phyloP scores from a whole-genome alignment of 2,329 filamentous ascomycete species.

The Penicillium sp. region DNA sequence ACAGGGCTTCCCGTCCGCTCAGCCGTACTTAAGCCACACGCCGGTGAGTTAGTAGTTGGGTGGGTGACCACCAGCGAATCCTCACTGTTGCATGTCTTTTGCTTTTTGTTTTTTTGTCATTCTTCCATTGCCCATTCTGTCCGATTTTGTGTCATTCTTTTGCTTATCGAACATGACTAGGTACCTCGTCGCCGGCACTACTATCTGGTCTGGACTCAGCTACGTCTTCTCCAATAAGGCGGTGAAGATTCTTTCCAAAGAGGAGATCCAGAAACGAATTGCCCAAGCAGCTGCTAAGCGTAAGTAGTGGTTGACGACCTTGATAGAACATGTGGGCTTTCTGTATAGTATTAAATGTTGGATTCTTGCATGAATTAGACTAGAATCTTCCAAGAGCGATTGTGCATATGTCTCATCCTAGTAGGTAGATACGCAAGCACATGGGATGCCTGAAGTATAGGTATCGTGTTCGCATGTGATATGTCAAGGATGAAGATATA shows the following conservation, averaged over 20 bases:
- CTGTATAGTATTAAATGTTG: conserved; percentile 1
- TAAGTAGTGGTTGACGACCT: conserved; percentile 12
- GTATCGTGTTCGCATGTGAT: not conserved
- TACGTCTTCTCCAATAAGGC: conserved; percentile 89
- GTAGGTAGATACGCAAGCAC: not conserved
- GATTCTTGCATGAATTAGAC: not conserved
- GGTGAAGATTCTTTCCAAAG: conserved; percentile 70
- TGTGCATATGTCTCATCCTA: not conserved
- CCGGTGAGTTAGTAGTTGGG: conserved; percentile 49
- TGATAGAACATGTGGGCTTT: not conserved
- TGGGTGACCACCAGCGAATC: conserved; percentile 50
- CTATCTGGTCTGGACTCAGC: conserved; percentile 87
- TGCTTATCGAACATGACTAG: conserved; percentile 41
- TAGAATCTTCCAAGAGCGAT: not conserved
- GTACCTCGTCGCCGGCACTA: conserved; percentile 82
- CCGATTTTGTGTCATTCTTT: no score
- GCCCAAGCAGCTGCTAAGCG: conserved; percentile 30
- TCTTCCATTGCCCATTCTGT: not conserved
- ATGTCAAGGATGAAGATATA: not conserved
- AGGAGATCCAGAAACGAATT: conserved; percentile 40
- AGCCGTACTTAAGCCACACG: conserved; percentile 49
- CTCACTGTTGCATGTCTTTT: conserved; percentile 46
- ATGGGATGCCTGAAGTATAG: not conserved
- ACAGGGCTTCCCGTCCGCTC: conserved; percentile 50
- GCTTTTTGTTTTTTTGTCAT: conserved; percentile 14